phyloP scores from a whole-genome alignment of 169 alveolate species.

The Plasmodium yoelii region DNA sequence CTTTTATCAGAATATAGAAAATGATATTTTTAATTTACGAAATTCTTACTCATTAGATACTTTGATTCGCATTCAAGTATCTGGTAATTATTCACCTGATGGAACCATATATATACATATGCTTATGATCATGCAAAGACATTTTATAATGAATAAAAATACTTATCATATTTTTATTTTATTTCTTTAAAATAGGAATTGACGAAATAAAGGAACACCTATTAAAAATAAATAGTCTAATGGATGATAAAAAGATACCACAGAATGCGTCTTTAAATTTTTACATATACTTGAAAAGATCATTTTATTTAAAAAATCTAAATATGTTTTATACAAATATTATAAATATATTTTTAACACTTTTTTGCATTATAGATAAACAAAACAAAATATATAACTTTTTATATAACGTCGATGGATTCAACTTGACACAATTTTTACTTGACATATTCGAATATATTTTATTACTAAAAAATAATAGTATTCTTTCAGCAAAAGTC shows the following conservation, averaged over 20 bases:
- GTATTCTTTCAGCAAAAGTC: slow-evolving; percentile 16
- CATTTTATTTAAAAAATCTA: slow-evolving; percentile 33
- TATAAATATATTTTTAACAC: slow-evolving; percentile 31
- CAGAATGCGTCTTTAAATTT: neutral
- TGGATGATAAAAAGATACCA: neutral
- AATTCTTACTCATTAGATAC: slow-evolving; percentile 4
- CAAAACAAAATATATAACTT: slow-evolving; percentile 35
- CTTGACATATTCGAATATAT: slow-evolving; percentile 20
- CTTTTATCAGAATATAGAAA: slow-evolving; percentile 31
- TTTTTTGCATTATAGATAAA: slow-evolving; percentile 28
- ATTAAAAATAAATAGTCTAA: slow-evolving; percentile 4
- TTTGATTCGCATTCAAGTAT: neutral
- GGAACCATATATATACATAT: neutral
- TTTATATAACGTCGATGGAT: slow-evolving; percentile 22
- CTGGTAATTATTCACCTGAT: neutral
- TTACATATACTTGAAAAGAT: slow-evolving; percentile 27
- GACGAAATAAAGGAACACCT: slow-evolving; percentile 19
- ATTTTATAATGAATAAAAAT: neutral
- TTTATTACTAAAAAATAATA: slow-evolving; percentile 46
- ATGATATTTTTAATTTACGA: slow-evolving; percentile 3
- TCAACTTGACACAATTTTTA: slow-evolving; percentile 12
- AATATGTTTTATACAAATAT: slow-evolving; percentile 34
- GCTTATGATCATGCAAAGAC: neutral
- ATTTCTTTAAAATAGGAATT: neutral
- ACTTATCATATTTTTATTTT: neutral